phyloP scores from a whole-genome alignment of 768 basidiomycete species.

The Boletus rubropictus region DNA sequence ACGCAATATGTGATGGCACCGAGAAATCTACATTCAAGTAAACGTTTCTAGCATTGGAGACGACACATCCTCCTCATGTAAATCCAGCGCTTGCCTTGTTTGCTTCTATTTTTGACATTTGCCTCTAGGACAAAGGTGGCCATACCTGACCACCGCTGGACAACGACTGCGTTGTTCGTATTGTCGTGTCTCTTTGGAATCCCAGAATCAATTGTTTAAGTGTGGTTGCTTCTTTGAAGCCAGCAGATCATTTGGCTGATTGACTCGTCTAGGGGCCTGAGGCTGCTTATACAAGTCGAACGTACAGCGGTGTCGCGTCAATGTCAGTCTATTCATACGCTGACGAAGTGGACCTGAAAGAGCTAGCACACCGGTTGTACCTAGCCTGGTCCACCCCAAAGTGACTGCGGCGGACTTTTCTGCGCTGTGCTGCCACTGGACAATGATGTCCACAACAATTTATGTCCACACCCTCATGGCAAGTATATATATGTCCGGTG shows the following conservation, averaged over 20 bases:
- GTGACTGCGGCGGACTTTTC: conserved; percentile 4
- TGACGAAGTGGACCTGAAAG: conserved; percentile 6
- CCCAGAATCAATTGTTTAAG: conserved; percentile 4
- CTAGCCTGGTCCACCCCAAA: background rate
- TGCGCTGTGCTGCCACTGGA: background rate
- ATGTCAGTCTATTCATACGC: background rate
- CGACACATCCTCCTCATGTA: background rate
- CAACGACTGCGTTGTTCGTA: background rate
- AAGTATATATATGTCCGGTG: conserved; percentile 10
- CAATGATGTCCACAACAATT: conserved; percentile 10
- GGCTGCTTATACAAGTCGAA: background rate
- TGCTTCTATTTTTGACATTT: conserved; percentile 3
- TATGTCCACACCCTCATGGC: conserved; percentile 4
- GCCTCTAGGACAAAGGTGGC: conserved; percentile 4
- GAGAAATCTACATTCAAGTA: too few species aligned
- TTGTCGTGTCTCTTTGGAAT: background rate
- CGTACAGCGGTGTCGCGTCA: background rate
- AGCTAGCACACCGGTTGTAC: conserved; percentile 1
- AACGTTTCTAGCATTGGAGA: too few species aligned
- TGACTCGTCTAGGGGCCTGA: background rate
- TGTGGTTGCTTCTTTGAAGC: conserved; percentile 4
- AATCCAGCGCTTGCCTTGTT: too few species aligned
- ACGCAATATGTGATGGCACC: too few species aligned
- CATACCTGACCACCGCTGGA: conserved; percentile 4
- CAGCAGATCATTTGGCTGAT: background rate